These are phyloP conservation scores for Parasarocladium wereldwijsianum DNA, from an alignment of 2,329 filamentous ascomycete genomes.

Conservation along the genomic window DNA sequence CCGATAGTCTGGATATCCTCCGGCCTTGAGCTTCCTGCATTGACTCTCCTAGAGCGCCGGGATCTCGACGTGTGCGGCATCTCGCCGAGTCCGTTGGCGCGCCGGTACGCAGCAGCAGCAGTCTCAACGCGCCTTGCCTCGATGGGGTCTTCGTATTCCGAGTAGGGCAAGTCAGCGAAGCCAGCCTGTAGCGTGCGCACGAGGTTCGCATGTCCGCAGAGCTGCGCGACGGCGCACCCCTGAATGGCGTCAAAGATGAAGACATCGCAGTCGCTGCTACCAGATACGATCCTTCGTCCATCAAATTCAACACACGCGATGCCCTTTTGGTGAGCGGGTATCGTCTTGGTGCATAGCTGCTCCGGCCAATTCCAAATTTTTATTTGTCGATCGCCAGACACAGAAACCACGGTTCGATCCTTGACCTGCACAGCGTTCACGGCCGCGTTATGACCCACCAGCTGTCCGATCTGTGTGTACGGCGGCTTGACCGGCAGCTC, in stretches of 20 bases:
- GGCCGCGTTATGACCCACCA: constrained; percentile 77
- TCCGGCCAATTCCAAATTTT: constrained; percentile 89
- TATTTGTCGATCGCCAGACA: constrained; percentile 84
- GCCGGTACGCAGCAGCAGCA: constrained; percentile 58
- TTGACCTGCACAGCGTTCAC: constrained; percentile 93
- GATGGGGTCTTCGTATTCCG: constrained; percentile 55
- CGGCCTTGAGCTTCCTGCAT: constrained; percentile 61
- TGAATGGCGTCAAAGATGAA: constrained; percentile 85
- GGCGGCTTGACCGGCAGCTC: constrained; percentile 42
- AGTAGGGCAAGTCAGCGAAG: constrained; percentile 78
- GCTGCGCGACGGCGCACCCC: constrained; percentile 75
- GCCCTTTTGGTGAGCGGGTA: constrained; percentile 81
- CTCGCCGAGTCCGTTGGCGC: constrained; percentile 36
- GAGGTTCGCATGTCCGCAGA: constrained; percentile 68
- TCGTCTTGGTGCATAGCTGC: constrained; percentile 59
- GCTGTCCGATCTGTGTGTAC: constrained; percentile 61
- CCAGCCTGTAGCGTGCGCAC: constrained; percentile 92
- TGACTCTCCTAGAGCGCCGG: constrained; percentile 30
- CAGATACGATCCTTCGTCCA: constrained; percentile 81
- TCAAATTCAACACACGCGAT: constrained; percentile 98
- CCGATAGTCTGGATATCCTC: constrained; percentile 67
- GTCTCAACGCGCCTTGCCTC: constrained; percentile 63
- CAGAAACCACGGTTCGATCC: constrained; percentile 77
- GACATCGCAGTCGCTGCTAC: constrained; percentile 90
- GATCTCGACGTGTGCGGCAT: constrained; percentile 21